These are phyloP conservation scores for Sporodiniella umbellata DNA, from an alignment of 371 early-diverging fungal genomes.

Conservation along the genomic window DNA sequence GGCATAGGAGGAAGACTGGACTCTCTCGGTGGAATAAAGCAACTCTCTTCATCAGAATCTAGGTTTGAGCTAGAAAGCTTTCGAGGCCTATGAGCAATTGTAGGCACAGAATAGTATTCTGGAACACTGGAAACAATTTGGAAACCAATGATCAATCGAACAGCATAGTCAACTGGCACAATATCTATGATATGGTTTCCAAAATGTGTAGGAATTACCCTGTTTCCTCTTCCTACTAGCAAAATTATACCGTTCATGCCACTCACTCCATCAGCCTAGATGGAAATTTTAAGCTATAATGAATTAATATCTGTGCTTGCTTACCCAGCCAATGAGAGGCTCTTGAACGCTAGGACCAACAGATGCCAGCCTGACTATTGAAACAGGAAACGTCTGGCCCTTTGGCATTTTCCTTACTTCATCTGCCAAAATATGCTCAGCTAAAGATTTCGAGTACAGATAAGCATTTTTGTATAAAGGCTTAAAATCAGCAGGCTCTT, in stretches of 20 bases:
- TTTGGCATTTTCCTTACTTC: constrained; percentile 36
- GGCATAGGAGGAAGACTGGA: constrained; percentile 1
- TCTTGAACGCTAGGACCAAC: constrained; percentile 52
- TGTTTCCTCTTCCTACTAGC: constrained; percentile 37
- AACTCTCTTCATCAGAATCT: constrained; percentile 5
- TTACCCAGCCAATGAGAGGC: constrained; percentile 66
- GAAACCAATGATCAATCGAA: constrained; percentile 39
- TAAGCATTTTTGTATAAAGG: constrained; percentile 49
- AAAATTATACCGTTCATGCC: constrained; percentile 47
- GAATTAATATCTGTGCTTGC: not conserved
- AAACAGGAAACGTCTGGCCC: constrained; percentile 37
- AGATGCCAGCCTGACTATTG: constrained; percentile 52
- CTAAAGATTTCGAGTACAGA: constrained; percentile 52
- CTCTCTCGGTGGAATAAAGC: not conserved
- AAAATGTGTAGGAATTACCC: constrained; percentile 31
- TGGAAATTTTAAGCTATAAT: not conserved
- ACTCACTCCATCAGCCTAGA: constrained; percentile 55
- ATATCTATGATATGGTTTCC: constrained; percentile 46
- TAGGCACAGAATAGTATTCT: not conserved
- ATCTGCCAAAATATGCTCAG: constrained; percentile 52
- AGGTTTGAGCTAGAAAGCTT: constrained; percentile 7
- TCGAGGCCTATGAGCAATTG: too few species aligned
- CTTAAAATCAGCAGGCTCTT: constrained; percentile 7
- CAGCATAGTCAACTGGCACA: constrained; percentile 54
- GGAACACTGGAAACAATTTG: constrained; percentile 5